Evolutionary conservation across 306 rosid species (phyloP).

Genomic region (Ziziphus jujuba): DNA sequence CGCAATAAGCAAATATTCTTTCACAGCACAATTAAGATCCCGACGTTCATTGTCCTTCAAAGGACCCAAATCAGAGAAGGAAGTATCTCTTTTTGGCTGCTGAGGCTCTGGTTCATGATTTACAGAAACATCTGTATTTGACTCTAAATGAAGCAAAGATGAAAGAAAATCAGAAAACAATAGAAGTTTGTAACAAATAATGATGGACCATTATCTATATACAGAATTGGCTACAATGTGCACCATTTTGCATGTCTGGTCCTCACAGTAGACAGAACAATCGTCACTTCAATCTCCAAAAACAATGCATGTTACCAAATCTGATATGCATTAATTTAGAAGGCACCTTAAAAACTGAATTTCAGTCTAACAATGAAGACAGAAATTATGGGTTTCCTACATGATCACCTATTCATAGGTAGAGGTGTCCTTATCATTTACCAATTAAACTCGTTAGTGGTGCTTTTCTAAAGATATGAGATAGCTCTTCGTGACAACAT

Average conservation of each 20-base stretch:
- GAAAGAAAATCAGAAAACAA: conserved; percentile 20
- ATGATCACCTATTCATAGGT: neutral
- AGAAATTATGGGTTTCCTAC: neutral
- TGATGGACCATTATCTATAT: conserved; percentile 2
- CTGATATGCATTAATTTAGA: neutral
- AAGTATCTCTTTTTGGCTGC: conserved; percentile 44
- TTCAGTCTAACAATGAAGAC: conserved; percentile 9
- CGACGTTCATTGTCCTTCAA: conserved; percentile 79
- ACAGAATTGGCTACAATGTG: conserved; percentile 9
- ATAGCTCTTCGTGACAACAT: neutral
- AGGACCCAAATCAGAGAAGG: conserved; percentile 71
- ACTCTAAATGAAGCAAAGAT: conserved; percentile 38
- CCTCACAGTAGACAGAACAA: conserved; percentile 4
- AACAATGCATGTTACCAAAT: conserved; percentile 4
- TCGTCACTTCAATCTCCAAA: neutral
- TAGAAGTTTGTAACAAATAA: neutral
- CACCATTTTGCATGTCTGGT: conserved; percentile 9
- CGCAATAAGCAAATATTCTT: conserved; percentile 90
- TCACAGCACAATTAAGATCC: conserved; percentile 92
- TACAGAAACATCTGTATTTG: conserved; percentile 43
- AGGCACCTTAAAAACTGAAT: neutral
- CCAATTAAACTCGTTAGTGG: neutral
- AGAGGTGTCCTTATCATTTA: neutral
- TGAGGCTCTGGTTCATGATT: conserved; percentile 46
- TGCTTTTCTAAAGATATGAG: neutral